Percentiles rank a stretch among this genome's conserved stretches.
These are phyloP conservation scores for Gossypium australe DNA, from an alignment of 345 rosid species.

Conservation along the genomic window DNA sequence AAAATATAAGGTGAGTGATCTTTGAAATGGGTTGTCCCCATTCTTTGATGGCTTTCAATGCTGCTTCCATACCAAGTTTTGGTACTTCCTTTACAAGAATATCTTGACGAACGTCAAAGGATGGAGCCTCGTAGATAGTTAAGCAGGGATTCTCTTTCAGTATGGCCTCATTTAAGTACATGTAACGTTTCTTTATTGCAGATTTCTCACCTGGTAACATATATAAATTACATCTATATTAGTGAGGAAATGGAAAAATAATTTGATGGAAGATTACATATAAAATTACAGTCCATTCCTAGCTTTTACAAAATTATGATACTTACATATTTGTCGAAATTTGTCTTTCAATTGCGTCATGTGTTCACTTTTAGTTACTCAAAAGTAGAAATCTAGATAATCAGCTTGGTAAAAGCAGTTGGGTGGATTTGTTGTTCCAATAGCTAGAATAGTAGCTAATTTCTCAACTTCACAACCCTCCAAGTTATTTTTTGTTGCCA, in stretches of 20 bases:
- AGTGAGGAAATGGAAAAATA: no score
- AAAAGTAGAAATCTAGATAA: not conserved
- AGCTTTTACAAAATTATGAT: not conserved
- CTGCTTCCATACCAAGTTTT: not conserved
- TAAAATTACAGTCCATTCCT: no score
- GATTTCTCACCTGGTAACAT: not conserved
- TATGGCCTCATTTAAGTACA: not conserved
- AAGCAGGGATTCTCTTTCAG: not conserved
- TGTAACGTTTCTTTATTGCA: not conserved
- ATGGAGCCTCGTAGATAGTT: not conserved
- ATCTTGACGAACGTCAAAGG: not conserved
- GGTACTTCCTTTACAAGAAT: not conserved
- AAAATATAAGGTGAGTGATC: constrained; percentile 2
- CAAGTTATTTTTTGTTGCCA: not conserved
- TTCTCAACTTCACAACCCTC: not conserved
- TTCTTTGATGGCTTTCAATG: constrained; percentile 3
- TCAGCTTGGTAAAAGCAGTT: not conserved
- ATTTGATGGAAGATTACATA: no score
- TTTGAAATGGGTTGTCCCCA: not conserved
- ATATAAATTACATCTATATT: no score
- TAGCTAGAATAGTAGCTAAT: not conserved
- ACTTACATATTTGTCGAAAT: constrained; percentile 68
- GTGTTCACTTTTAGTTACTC: not conserved
- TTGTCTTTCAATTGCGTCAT: constrained; percentile 46
- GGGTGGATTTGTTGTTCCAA: not conserved